Evolutionary conservation across 2,329 filamentous ascomycete species (phyloP).

Genomic region (Conoideocrella luteorostrata): DNA sequence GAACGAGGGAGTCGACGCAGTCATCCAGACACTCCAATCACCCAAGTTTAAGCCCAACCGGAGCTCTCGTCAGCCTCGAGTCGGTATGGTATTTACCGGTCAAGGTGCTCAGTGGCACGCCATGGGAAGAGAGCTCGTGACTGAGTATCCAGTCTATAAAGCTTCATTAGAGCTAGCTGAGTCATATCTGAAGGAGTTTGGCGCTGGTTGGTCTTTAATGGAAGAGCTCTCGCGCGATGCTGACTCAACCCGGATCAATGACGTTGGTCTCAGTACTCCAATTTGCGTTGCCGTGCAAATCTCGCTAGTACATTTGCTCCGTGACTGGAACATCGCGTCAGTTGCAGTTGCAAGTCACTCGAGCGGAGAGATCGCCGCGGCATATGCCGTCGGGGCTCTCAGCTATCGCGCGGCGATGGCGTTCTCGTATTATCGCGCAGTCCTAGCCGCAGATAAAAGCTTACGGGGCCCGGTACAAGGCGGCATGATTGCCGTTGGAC

Average conservation of each 20-base stretch:
- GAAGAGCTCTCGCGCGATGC: background rate
- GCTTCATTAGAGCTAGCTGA: background rate
- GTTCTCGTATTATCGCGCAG: slow-evolving; percentile 12
- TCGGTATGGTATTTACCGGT: slow-evolving; percentile 25
- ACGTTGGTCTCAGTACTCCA: slow-evolving; percentile 11
- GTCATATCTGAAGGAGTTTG: background rate
- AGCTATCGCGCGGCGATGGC: slow-evolving; percentile 13
- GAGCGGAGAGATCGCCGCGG: slow-evolving; percentile 29
- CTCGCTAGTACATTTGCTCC: slow-evolving; percentile 24
- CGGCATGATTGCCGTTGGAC: slow-evolving; percentile 13
- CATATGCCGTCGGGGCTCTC: slow-evolving; percentile 22
- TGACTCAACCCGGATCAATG: background rate
- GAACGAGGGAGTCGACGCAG: background rate
- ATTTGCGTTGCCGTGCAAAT: slow-evolving; percentile 31
- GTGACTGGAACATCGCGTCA: slow-evolving; percentile 19
- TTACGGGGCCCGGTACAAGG: background rate
- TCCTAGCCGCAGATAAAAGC: slow-evolving; percentile 5
- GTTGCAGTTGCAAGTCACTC: slow-evolving; percentile 22
- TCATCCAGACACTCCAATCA: background rate
- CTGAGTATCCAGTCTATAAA: background rate
- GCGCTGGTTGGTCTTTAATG: background rate
- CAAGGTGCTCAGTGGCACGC: slow-evolving; percentile 26
- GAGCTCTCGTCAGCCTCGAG: background rate
- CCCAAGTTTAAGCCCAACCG: background rate
- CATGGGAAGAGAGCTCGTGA: slow-evolving; percentile 4